Percentiles rank a stretch among this genome's conserved stretches.
These are phyloP conservation scores for Solanum ahanhuiri DNA, from an alignment of 257 asterid species.

Conservation along the genomic window DNA sequence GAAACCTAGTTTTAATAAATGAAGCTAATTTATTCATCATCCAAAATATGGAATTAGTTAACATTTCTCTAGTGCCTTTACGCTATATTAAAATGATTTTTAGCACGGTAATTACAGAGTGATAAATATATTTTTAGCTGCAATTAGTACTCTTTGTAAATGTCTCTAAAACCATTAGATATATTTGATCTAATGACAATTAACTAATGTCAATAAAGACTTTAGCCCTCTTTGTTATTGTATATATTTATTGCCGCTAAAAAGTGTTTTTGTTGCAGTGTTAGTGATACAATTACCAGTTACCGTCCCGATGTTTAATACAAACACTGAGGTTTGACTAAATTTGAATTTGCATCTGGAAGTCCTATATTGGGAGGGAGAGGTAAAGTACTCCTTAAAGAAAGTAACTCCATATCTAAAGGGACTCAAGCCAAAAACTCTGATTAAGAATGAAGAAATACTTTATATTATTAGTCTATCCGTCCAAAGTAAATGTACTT, in stretches of 20 bases:
- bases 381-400: neutral
- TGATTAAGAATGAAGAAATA: neutral
- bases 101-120: too few relatives aligned
- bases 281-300: neutral
- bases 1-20: too few relatives aligned
- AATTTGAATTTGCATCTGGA: too few relatives aligned
- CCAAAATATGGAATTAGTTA: neutral
- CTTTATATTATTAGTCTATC: neutral
- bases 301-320: too few relatives aligned
- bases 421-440: rapidly evolving
- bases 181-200: too few relatives aligned
- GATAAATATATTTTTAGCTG: too few relatives aligned
- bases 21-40: neutral
- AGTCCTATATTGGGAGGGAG: neutral
- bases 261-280: neutral
- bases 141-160: too few relatives aligned
- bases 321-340: too few relatives aligned
- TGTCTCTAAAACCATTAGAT: neutral
- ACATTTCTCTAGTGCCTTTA: neutral
- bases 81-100: too few relatives aligned
- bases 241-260: neutral
- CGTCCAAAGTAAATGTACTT: neutral
- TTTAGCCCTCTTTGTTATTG: neutral
- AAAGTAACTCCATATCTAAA: neutral
- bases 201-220: too few relatives aligned